Evolutionary conservation across 345 rosid genomes (phyloP), one percentile per base, ranked within the genome.

Genomic region (Limnanthes douglasii): DNA sequence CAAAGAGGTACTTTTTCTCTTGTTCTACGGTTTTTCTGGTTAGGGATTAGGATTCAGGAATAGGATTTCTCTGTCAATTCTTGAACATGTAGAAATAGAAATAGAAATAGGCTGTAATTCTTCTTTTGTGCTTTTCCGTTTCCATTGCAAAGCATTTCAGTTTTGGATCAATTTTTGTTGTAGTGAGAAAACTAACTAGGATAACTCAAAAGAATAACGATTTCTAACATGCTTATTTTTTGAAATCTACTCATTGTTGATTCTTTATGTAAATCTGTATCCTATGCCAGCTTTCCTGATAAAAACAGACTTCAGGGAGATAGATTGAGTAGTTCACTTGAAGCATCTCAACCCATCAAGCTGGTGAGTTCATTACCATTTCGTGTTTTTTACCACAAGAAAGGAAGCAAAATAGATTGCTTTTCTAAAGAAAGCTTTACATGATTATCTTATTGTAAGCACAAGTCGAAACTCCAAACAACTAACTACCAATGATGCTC

Each of bases 231-330:
- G 18, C 29, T 53, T 36, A 41, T 17, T 63, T 55, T 21, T 46
- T 22, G 34, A 15, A 32, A 39, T 28, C 12, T 15, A 35, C 32
- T 40, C 9, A n/a, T n/a, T 30, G 16, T 37, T 56, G 47, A 61
- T 45, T 53, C 45, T 54, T 56, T 23, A 24, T 11, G 34, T 67
- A 60, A 31, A 27, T 44, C 14, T 47, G 53, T 39, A 12, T 51
- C 33, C 37, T 41, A 50, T 70, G 47, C 57, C 70, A 84, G 96
- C 71, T 80, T 70, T 41, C 81, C 92, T 18, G 88, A 57, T 34
- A 79, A 69, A 68, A 77, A 60, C 47, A 57, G 57, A 50, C 41
- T 37, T 24, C 65, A 64, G 39, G 76, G 47, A 66, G 75, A 64
- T 46, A 53, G 54, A 54, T 42, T 48, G 37, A 57, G 49, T 23